phyloP scores from a whole-genome alignment of 2,329 filamentous ascomycete genomes.

The Calonectria pauciramosa region DNA sequence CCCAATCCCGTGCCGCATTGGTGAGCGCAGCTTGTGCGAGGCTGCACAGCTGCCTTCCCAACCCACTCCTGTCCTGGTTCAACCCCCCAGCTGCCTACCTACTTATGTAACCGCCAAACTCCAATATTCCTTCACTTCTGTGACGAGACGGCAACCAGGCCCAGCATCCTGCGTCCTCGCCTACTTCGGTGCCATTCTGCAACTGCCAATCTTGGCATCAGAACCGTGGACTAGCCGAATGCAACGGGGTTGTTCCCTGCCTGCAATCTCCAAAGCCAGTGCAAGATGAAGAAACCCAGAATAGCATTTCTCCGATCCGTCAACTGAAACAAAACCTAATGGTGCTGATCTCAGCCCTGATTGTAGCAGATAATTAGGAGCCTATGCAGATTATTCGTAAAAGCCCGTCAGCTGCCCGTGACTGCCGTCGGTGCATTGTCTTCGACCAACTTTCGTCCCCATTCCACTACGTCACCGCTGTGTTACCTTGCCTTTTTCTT shows the following conservation, averaged over 20 bases:
- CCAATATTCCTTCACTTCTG: background rate
- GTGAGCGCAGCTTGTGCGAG: background rate
- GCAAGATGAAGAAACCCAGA: background rate
- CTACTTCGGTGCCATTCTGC: background rate
- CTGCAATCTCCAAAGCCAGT: background rate
- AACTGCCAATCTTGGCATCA: slow-evolving; percentile 20
- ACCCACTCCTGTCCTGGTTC: background rate
- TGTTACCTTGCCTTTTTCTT: background rate
- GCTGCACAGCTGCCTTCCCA: background rate
- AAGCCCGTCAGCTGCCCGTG: background rate
- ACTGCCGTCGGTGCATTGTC: background rate
- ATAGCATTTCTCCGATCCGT: slow-evolving; percentile 3
- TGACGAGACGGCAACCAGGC: background rate
- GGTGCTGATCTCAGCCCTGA: background rate
- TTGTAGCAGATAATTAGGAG: background rate
- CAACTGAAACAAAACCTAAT: slow-evolving; percentile 9
- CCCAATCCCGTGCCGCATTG: background rate
- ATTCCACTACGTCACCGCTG: background rate
- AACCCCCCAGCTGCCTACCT: background rate
- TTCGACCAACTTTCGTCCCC: background rate
- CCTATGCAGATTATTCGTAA: background rate
- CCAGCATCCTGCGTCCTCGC: background rate
- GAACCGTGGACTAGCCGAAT: slow-evolving; percentile 15
- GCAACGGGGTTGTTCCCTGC: slow-evolving; percentile 19
- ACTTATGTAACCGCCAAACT: background rate